Evolutionary conservation across 257 asterid genomes (phyloP).

Genomic region (Perilla frutescens): DNA sequence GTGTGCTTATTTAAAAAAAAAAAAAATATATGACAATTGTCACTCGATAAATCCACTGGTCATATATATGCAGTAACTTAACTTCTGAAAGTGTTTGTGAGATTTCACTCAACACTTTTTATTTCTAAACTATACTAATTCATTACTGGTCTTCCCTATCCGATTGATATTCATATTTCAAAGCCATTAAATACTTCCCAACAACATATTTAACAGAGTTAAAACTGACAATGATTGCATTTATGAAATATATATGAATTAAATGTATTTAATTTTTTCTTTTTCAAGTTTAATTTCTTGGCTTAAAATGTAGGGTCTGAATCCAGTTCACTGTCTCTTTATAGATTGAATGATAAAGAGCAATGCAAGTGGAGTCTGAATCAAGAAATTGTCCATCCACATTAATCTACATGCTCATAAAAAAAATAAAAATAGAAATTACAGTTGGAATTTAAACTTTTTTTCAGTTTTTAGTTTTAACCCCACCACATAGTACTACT

Average conservation of each 20-base stretch:
- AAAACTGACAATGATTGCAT: slow-evolving; percentile 37
- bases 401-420: slow-evolving; percentile 22
- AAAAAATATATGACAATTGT: no score
- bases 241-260: slow-evolving; percentile 1
- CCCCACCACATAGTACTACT: slow-evolving; percentile 12
- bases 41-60: no score
- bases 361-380: slow-evolving; percentile 53
- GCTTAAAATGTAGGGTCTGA: slow-evolving; percentile 40
- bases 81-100: no score
- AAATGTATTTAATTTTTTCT: background rate
- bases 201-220: slow-evolving; percentile 25
- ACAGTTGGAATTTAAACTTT: slow-evolving; percentile 22
- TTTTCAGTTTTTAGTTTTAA: background rate
- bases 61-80: no score
- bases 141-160: no score
- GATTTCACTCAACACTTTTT: no score
- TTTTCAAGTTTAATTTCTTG: slow-evolving; percentile 9
- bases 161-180: slow-evolving; percentile 4
- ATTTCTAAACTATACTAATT: no score
- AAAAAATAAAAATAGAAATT: slow-evolving; percentile 19
- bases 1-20: no score
- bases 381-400: slow-evolving; percentile 46
- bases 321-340: slow-evolving; percentile 34
- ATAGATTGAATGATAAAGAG: slow-evolving; percentile 45
- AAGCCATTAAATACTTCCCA: slow-evolving; percentile 29